phyloP scores from a whole-genome alignment of 805 yeast genomes.

The Priceomyces medius region DNA sequence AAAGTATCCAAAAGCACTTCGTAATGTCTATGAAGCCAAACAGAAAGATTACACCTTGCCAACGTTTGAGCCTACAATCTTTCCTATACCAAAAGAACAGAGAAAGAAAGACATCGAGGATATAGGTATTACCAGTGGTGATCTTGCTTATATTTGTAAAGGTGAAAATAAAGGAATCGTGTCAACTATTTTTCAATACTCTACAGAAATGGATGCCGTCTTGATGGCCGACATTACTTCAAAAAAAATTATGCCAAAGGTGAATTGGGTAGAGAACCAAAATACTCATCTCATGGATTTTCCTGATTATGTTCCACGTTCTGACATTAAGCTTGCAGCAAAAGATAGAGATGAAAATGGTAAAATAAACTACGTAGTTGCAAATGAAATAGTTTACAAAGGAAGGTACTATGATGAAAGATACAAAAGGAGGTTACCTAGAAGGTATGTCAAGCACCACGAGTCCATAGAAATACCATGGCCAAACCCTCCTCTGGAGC shows the following conservation, averaged over 20 bases:
- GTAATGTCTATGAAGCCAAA: conserved; percentile 22
- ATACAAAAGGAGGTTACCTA: conserved; percentile 71
- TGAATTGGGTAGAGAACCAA: conserved; percentile 71
- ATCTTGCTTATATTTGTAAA: conserved; percentile 66
- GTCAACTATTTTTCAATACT: conserved; percentile 62
- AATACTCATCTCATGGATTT: conserved; percentile 66
- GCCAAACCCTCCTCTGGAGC: conserved; percentile 66
- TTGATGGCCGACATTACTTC: conserved; percentile 69
- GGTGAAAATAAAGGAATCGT: conserved; percentile 78
- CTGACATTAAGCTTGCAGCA: conserved; percentile 72
- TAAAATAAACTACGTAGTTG: conserved; percentile 66
- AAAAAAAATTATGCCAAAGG: conserved; percentile 65
- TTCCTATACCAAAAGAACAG: conserved; percentile 23
- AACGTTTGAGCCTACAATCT: conserved; percentile 26
- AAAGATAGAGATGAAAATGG: conserved; percentile 70
- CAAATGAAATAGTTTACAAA: conserved; percentile 65
- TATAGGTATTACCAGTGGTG: conserved; percentile 70
- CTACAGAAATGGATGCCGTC: conserved; percentile 59
- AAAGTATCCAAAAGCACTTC: conserved; percentile 29
- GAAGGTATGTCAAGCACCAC: conserved; percentile 71
- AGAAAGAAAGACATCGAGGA: conserved; percentile 48
- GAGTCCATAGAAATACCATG: conserved; percentile 77
- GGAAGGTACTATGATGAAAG: conserved; percentile 74
- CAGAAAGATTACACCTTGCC: conserved; percentile 32
- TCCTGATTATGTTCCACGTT: conserved; percentile 61